Evolutionary conservation across 352 stramenopile genomes (phyloP).

Genomic region (Halophytophthora polymorphica): DNA sequence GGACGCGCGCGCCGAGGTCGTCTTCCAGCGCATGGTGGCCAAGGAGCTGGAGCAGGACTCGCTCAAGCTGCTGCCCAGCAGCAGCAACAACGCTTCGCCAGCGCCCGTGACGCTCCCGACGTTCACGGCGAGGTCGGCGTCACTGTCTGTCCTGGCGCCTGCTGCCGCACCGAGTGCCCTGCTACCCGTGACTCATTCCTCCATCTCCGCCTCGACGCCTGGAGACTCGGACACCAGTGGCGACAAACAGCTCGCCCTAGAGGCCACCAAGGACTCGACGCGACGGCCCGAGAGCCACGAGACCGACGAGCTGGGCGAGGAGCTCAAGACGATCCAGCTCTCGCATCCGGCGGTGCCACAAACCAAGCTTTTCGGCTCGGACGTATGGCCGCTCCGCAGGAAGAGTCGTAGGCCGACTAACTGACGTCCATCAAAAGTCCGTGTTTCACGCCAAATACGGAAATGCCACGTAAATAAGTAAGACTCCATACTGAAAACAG

Average conservation of each 20-base stretch:
- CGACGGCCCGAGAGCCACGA: conserved; percentile 27
- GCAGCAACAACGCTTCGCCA: conserved; percentile 4
- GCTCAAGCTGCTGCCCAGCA: conserved; percentile 22
- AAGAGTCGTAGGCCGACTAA: too few relatives aligned
- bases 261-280: background rate
- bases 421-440: too few relatives aligned
- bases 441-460: too few relatives aligned
- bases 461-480: too few relatives aligned
- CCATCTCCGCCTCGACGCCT: conserved; percentile 1
- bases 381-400: background rate
- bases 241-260: conserved; percentile 12
- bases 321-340: conserved; percentile 67
- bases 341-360: conserved; percentile 51
- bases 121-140: conserved; percentile 6
- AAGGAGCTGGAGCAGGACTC: conserved; percentile 42
- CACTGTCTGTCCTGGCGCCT: conserved; percentile 1
- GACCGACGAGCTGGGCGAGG: conserved; percentile 59
- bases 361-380: conserved; percentile 41
- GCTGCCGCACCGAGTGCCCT: conserved; percentile 8
- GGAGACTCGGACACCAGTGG: background rate
- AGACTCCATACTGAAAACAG: too few relatives aligned
- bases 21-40: conserved; percentile 59
- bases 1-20: conserved; percentile 47
- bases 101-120: conserved; percentile 1
- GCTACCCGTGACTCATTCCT: conserved; percentile 7